These are phyloP conservation scores for Heterococcus sp. DNA, from an alignment of 108 stramenopile genomes.

Conservation along the genomic window DNA sequence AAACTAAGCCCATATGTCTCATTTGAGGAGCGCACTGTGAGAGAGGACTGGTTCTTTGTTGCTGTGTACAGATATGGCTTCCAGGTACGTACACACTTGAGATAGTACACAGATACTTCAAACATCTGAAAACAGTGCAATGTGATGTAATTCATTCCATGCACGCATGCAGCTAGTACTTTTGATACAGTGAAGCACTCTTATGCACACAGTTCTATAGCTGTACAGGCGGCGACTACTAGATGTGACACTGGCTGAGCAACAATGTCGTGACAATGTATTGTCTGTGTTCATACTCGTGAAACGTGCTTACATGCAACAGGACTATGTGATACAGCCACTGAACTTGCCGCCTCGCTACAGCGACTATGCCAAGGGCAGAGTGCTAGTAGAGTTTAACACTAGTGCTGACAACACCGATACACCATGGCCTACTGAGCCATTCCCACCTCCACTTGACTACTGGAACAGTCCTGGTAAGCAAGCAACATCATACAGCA, in stretches of 20 bases:
- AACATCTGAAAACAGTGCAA: neutral
- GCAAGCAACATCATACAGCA: neutral
- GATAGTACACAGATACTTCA: too few relatives aligned
- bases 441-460: conserved; percentile 18
- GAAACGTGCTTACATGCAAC: neutral
- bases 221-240: neutral
- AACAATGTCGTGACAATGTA: neutral
- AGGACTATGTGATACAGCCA: conserved; percentile 53
- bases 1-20: conserved; percentile 63
- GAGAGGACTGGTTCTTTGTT: conserved; percentile 43
- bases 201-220: neutral
- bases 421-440: conserved; percentile 43
- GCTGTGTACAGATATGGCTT: conserved; percentile 23
- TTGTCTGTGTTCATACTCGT: neutral
- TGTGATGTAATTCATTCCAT: neutral
- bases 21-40: conserved; percentile 56
- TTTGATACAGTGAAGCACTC: neutral
- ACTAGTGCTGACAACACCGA: conserved; percentile 44
- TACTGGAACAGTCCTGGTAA: conserved; percentile 63
- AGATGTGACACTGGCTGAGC: neutral
- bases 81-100: neutral
- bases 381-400: conserved; percentile 69
- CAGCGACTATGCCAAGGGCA: conserved; percentile 64
- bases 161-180: neutral
- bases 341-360: conserved; percentile 77